These are phyloP conservation scores for Syzygium syzygioides DNA, from an alignment of 441 rosid genomes.

Conservation along the genomic window DNA sequence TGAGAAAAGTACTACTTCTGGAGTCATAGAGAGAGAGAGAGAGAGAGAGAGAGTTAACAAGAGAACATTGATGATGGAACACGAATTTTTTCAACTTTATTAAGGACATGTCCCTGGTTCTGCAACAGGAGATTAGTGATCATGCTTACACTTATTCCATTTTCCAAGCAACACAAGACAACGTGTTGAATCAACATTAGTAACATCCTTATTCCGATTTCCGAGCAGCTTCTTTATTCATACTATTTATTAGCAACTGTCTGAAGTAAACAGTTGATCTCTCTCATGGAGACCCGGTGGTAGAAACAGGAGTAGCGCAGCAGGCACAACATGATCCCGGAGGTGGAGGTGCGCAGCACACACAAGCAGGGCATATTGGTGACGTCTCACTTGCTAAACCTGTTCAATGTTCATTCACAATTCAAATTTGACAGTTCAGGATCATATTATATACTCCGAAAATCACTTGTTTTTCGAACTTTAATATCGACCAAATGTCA, in stretches of 20 bases:
- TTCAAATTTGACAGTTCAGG: not conserved
- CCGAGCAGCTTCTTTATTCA: not conserved
- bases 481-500: not conserved
- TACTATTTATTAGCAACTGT: not conserved
- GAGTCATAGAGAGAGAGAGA: not conserved
- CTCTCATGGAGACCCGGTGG: not conserved
- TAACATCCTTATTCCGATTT: not conserved
- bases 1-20: not conserved
- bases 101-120: not conserved
- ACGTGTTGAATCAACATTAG: not conserved
- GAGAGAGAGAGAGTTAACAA: not conserved
- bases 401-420: not conserved
- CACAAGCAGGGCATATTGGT: conserved; percentile 16
- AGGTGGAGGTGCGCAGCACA: conserved; percentile 21
- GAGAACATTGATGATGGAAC: not conserved
- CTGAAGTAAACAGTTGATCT: not conserved
- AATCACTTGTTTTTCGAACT: not conserved
- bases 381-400: not conserved
- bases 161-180: not conserved
- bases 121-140: not conserved
- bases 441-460: not conserved
- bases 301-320: conserved; percentile 6
- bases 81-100: not conserved
- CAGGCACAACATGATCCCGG: conserved; percentile 19
- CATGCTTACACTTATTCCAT: not conserved